A percentile compares a stretch with the other conserved stretches of the same genome.
phyloP scores from a whole-genome alignment of 2,329 filamentous ascomycete species.

The Zymoseptoria passerinii region DNA sequence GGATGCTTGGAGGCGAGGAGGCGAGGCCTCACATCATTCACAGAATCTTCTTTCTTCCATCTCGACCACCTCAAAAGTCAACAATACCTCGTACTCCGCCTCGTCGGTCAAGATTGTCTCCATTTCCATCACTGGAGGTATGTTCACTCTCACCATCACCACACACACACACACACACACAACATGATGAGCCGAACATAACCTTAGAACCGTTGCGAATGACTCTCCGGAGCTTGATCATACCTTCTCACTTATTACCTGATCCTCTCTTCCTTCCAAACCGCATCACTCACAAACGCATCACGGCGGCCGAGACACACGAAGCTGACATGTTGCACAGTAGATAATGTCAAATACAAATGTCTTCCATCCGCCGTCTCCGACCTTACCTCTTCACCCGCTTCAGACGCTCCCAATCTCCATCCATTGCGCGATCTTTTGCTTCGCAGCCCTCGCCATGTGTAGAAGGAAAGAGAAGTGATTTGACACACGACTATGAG shows the following conservation, averaged over 20 bases:
- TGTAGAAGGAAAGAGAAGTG: constrained; percentile 6
- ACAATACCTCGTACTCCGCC: background rate
- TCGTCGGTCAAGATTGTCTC: background rate
- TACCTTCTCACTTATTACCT: constrained; percentile 12
- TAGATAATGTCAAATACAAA: constrained; percentile 29
- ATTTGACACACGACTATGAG: constrained; percentile 34
- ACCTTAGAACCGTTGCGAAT: constrained; percentile 61
- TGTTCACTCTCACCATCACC: background rate
- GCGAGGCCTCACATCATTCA: too few relatives aligned
- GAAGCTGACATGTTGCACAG: constrained; percentile 10
- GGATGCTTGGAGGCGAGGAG: too few relatives aligned
- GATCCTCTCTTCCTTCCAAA: constrained; percentile 24
- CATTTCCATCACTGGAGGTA: background rate
- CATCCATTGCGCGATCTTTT: constrained; percentile 41
- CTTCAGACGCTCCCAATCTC: constrained; percentile 16
- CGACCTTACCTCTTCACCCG: constrained; percentile 46
- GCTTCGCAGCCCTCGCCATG: constrained; percentile 21
- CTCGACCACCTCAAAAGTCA: background rate
- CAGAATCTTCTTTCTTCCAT: too few relatives aligned
- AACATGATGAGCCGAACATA: constrained; percentile 18
- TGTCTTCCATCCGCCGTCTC: constrained; percentile 40
- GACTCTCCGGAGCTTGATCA: constrained; percentile 28
- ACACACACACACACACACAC: too few relatives aligned
- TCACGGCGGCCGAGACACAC: background rate
- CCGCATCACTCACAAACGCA: background rate